Base-by-base conservation (phyloP, 345 rosid genomes). In the Eucalyptus shirleyi region DNA sequence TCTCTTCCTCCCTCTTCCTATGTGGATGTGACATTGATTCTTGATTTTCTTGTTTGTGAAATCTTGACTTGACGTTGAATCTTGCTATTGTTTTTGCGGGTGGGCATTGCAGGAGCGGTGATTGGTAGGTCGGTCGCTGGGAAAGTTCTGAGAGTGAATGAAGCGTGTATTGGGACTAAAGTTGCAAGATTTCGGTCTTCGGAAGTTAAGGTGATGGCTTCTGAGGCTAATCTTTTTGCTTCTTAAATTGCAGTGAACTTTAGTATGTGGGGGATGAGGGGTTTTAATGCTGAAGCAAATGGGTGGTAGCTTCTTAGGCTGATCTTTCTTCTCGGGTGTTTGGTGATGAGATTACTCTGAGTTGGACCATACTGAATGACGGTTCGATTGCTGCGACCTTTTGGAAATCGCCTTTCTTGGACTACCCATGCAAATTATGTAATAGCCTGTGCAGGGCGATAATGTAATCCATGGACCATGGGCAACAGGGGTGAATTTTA, bases 191-290 rank as follows among this genome's bases (percentile, higher is more conserved):
- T 92, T 92, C 94, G 90, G 90, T 93, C 95, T 81, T 93, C 95
- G 72, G 94, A 94, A 89, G 92, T 92, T 51, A 94, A 95, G 97
- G 98, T 98, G 83, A 91, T 93, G 80, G 83, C n/a, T 77, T 91
- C 26, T 30, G 19, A 47, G 26, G 59, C 50, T 37, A 50, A 80
- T 6, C 12, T 45, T 60, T 87, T 53, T 53, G 59, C 67, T 30
- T 87, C 88, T 42, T 26, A 47, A 87, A 44, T 9, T n/a, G 44
- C 44, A 42, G 45, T 26, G 49, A 88, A 24, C 83, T 88, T 34
- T 55, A 30, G 30, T 26, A 87, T 37, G 7, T 49, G 9, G 87
- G 37, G 13, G 85, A 77, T 77, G 47, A 40, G 85, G 47, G 85
- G 85, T 77, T 77, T 77, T 40, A 12, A 21, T 19, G 47, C 85